Evolutionary conservation across 768 basidiomycete species (phyloP).

Genomic region (Phylloporus sp.): DNA sequence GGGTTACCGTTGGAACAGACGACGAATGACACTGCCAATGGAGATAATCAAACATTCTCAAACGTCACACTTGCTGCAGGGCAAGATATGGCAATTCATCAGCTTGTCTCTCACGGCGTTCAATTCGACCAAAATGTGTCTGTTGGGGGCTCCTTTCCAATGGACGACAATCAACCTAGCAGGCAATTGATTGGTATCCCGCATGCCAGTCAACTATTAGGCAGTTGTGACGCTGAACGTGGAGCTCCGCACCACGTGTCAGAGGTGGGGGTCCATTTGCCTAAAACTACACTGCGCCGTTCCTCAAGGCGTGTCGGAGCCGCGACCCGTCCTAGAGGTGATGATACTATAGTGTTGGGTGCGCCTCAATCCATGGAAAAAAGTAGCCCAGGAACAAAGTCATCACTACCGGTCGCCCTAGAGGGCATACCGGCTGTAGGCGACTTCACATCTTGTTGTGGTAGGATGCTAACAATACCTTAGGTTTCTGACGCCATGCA

Average conservation of each 20-base stretch:
- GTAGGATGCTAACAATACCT: background rate
- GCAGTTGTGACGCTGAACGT: background rate
- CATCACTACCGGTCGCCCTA: background rate
- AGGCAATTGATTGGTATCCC: background rate
- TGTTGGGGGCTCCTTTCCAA: background rate
- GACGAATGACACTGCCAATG: background rate
- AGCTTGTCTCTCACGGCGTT: background rate
- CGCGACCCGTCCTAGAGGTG: background rate
- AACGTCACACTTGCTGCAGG: background rate
- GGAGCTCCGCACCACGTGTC: background rate
- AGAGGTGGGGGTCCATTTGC: slow-evolving; percentile 1
- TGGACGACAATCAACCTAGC: background rate
- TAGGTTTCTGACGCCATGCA: background rate
- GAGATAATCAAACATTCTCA: background rate
- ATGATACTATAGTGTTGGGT: background rate
- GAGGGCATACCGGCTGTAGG: slow-evolving; percentile 7
- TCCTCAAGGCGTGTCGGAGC: slow-evolving; percentile 6
- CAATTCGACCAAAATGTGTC: background rate
- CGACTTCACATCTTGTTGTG: background rate
- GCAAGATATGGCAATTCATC: background rate
- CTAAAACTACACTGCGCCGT: background rate
- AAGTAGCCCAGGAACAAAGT: background rate
- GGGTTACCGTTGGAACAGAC: background rate
- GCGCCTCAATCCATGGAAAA: background rate
- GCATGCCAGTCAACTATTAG: background rate